Evolutionary conservation across 1,284 basidiomycete genomes (phyloP).

Genomic region (Boletus semigastroideus): DNA sequence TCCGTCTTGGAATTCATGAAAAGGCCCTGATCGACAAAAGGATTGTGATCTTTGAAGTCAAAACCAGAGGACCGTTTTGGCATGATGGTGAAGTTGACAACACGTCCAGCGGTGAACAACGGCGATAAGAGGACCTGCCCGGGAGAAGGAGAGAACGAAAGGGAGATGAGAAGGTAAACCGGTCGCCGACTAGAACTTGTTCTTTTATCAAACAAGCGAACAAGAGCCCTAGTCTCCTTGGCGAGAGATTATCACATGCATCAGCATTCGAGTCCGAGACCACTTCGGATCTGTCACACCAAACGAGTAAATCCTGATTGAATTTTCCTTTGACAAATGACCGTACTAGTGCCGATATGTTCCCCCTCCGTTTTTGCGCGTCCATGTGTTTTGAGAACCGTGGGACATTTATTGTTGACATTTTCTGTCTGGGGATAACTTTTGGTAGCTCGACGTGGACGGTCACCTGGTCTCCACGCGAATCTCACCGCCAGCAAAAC

Average conservation of each 20-base stretch:
- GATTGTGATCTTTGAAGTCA: constrained; percentile 69
- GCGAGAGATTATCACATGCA: constrained; percentile 13
- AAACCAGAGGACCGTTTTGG: constrained; percentile 59
- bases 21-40: constrained; percentile 53
- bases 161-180: neutral
- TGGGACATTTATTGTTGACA: neutral
- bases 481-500: neutral
- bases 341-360: no score
- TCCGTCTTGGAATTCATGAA: constrained; percentile 23
- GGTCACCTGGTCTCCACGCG: neutral
- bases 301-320: no score
- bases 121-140: constrained; percentile 48
- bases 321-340: no score
- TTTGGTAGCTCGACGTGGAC: neutral
- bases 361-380: no score
- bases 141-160: constrained; percentile 34
- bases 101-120: constrained; percentile 36
- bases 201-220: constrained; percentile 4
- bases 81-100: constrained; percentile 31
- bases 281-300: neutral
- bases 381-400: no score
- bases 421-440: constrained; percentile 6
- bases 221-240: constrained; percentile 6
- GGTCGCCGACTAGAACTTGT: constrained; percentile 4
- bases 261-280: neutral